These are phyloP conservation scores for Saturnispora besseyi DNA, from an alignment of 805 yeast species.

Conservation along the genomic window DNA sequence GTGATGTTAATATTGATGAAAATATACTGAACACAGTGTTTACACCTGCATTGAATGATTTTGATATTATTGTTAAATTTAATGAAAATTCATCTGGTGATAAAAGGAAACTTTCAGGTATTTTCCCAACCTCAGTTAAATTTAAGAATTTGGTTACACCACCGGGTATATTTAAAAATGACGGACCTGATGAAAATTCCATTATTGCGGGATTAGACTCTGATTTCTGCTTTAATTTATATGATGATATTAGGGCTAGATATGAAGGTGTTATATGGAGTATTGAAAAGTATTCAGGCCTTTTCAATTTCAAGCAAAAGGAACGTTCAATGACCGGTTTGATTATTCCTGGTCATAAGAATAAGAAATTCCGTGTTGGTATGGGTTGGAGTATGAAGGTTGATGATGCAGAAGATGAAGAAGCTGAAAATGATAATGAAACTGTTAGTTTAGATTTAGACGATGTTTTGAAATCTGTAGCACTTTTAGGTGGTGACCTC, in stretches of 20 bases:
- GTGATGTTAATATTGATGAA: slow-evolving; percentile 12
- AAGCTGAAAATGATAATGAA: slow-evolving; percentile 39
- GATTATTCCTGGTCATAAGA: slow-evolving; percentile 58
- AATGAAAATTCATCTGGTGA: slow-evolving; percentile 22
- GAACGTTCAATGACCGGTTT: slow-evolving; percentile 66
- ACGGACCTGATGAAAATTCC: background rate
- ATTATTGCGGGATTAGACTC: slow-evolving; percentile 17
- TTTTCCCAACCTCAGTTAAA: slow-evolving; percentile 37
- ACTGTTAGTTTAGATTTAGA: slow-evolving; percentile 35
- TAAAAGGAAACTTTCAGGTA: slow-evolving; percentile 40
- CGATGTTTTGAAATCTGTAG: slow-evolving; percentile 10
- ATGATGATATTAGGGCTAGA: slow-evolving; percentile 49
- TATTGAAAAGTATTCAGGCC: slow-evolving; percentile 38
- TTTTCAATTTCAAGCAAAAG: slow-evolving; percentile 18
- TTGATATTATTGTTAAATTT: slow-evolving; percentile 66
- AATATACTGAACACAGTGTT: slow-evolving; percentile 50
- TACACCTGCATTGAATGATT: slow-evolving; percentile 76
- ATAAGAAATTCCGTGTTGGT: slow-evolving; percentile 70
- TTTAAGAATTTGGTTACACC: slow-evolving; percentile 50
- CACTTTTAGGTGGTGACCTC: slow-evolving; percentile 54
- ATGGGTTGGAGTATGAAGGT: slow-evolving; percentile 59
- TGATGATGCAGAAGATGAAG: slow-evolving; percentile 28
- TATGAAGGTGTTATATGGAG: slow-evolving; percentile 69
- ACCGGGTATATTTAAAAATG: slow-evolving; percentile 28
- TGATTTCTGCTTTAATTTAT: slow-evolving; percentile 56